Base-by-base conservation (phyloP, 116 monocot species). In the Iris pallida region DNA sequence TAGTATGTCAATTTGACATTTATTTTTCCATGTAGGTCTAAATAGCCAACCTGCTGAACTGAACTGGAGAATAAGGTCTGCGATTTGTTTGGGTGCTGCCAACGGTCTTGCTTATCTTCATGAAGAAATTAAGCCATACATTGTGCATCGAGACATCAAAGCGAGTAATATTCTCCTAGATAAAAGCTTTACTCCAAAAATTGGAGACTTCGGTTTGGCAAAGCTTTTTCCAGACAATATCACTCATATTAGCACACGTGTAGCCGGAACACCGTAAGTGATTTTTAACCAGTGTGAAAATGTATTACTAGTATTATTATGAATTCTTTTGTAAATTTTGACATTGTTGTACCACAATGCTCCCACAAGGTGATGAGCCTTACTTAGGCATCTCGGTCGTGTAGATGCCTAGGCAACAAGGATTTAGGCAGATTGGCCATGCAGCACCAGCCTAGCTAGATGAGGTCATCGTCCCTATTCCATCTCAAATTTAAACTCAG, bases 71-170 rank as follows among this genome's bases (percentile, higher is more conserved):
- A 78, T 68, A 68, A 75, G 93, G 68, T 79, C 81, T 65, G 70
- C 52, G 54, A 89, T 93, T 55, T 93, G 93, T 68, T 3, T 84
- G 14, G 86, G 92, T 0, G 68, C 79, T 62, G 93, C 93, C 15
- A 81, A 67, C 77, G 93, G 93, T n/a, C 79, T 93, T 46, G 79
- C 77, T 8, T 89, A 81, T 68, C 83, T 93, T 61, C 93, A 93
- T 55, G 93, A 93, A 71, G 89, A 77, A 61, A 52, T 83, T 40
- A 76, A 70, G 41, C 83, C 93, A 7, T 81, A 74, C 5, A 86
- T 93, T 72, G 88, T 92, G 59, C 92, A 92, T 57, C 71, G 85
- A 71, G 85, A 85, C 55, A 85, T 85, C 62, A 85, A 85, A 69
- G 80, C 85, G 71, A 85, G 80, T 46, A 85, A 85, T 53, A 74